A percentile compares a stretch with the other conserved stretches of the same genome.
These are phyloP conservation scores for Curvularia sp. DNA, from an alignment of 2,329 filamentous ascomycete species.

Conservation along the genomic window DNA sequence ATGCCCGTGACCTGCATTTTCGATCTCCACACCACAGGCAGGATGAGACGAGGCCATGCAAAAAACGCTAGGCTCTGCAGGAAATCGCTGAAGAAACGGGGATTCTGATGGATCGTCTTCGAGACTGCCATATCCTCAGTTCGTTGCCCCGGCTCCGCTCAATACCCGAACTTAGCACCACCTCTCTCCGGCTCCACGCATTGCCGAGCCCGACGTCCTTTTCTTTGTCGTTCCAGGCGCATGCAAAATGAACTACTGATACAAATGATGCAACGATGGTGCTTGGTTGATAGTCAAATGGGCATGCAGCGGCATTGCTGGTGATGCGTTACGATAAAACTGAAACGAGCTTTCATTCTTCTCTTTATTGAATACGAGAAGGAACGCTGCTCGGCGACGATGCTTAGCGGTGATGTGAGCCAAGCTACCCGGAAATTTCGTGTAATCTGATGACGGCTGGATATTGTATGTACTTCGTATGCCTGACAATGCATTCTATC, in stretches of 20 bases:
- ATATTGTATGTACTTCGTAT: not conserved
- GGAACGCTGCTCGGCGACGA: not conserved
- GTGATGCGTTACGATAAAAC: not conserved
- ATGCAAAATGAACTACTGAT: not conserved
- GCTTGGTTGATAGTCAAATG: not conserved
- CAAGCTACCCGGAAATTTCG: not conserved
- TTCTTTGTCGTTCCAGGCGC: not conserved
- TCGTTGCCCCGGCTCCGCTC: slow-evolving; percentile 3
- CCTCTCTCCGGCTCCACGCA: not conserved
- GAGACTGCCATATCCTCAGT: not conserved
- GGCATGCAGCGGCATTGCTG: not conserved
- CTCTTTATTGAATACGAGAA: not conserved
- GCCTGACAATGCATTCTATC: not conserved
- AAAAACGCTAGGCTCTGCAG: not conserved
- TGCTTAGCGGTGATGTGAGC: not conserved
- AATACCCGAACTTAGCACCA: slow-evolving; percentile 1
- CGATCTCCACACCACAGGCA: not conserved
- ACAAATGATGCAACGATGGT: not conserved
- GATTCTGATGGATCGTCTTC: not conserved
- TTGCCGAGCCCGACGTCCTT: not conserved
- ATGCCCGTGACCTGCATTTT: not conserved
- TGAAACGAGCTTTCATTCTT: not conserved
- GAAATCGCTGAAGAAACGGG: not conserved
- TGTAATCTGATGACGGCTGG: not conserved
- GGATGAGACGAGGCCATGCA: not conserved